These are phyloP conservation scores for Lipomyces oligophaga DNA, from an alignment of 805 yeast genomes.

Conservation along the genomic window DNA sequence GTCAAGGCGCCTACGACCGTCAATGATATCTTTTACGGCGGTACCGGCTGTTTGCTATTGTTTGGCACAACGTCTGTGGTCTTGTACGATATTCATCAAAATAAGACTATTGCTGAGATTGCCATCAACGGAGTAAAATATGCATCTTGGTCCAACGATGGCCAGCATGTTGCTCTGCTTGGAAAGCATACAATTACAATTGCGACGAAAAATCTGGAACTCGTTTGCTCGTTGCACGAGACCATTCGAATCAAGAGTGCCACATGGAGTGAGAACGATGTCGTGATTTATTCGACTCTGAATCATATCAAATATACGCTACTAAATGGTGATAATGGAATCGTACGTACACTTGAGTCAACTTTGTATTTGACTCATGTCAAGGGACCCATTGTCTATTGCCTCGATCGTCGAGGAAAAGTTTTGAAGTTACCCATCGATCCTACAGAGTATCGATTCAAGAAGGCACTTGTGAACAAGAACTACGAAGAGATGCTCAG, in stretches of 20 bases:
- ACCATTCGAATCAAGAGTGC: conserved; percentile 95
- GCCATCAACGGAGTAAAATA: conserved; percentile 78
- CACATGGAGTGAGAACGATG: conserved; percentile 94
- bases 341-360: conserved; percentile 84
- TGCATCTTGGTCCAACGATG: conserved; percentile 83
- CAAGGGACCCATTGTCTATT: conserved; percentile 64
- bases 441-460: conserved; percentile 96
- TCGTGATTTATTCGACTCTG: conserved; percentile 85
- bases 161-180: conserved; percentile 79
- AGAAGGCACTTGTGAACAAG: conserved; percentile 82
- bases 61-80: conserved; percentile 70
- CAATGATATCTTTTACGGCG: conserved; percentile 61
- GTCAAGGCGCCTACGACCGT: conserved; percentile 56
- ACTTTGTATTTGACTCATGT: conserved; percentile 79
- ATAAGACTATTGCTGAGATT: conserved; percentile 66
- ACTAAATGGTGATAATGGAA: conserved; percentile 92
- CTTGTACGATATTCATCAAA: conserved; percentile 89
- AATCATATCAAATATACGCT: conserved; percentile 93
- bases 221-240: conserved; percentile 84
- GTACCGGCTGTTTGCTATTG: conserved; percentile 78
- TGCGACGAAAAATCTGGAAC: conserved; percentile 72
- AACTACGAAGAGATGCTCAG: conserved; percentile 89
- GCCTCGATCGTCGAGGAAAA: conserved; percentile 80
- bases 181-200: conserved; percentile 90
- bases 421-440: conserved; percentile 77